These are phyloP conservation scores for Neltuma alba DNA, from an alignment of 306 rosid species.

Conservation along the genomic window DNA sequence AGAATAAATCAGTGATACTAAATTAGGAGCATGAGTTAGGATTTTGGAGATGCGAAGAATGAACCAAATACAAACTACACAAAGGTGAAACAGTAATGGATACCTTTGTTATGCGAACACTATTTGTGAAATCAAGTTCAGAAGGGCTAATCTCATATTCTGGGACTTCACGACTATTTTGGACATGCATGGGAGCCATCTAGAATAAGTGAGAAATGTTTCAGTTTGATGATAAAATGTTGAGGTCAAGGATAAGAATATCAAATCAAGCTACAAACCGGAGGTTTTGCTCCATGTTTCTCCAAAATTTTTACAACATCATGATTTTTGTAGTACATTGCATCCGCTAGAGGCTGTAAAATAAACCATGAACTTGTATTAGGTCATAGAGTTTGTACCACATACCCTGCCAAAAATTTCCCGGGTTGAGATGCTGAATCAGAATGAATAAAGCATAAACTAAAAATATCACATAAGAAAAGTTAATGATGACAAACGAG, in stretches of 20 bases:
- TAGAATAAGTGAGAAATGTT: slow-evolving; percentile 29
- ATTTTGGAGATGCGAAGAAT: slow-evolving; percentile 10
- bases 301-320: slow-evolving; percentile 82
- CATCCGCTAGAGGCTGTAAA: slow-evolving; percentile 93
- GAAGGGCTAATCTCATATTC: slow-evolving; percentile 89
- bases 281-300: slow-evolving; percentile 78
- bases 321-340: slow-evolving; percentile 71
- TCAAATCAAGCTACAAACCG: slow-evolving; percentile 47
- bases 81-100: not conserved
- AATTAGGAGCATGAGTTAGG: not conserved
- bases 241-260: not conserved
- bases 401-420: not conserved
- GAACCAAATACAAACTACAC: not conserved
- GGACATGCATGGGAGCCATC: slow-evolving; percentile 90
- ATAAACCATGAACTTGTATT: slow-evolving; percentile 32
- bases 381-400: not conserved
- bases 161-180: slow-evolving; percentile 80
- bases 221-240: not conserved
- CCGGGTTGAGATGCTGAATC: not conserved
- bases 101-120: slow-evolving; percentile 86
- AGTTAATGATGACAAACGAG: not conserved
- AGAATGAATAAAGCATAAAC: not conserved
- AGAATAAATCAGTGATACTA: not conserved
- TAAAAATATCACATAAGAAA: not conserved
- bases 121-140: slow-evolving; percentile 87